Evolutionary conservation across 2,329 filamentous ascomycete genomes (phyloP), one percentile per base, ranked within the genome.

Genomic region (Zasmidium citrigriseum): DNA sequence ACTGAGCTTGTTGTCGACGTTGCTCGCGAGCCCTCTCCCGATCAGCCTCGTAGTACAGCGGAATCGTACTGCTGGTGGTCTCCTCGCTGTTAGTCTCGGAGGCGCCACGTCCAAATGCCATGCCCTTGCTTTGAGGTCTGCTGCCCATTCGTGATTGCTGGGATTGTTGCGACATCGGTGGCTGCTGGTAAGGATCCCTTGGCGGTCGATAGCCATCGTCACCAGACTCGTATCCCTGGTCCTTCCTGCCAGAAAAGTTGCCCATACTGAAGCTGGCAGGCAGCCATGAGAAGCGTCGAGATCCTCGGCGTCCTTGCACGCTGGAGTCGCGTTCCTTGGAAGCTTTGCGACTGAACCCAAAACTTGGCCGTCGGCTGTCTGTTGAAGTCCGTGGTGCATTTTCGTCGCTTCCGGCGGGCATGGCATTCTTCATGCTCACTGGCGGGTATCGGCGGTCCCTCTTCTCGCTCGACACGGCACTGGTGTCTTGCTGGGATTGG

Each of bases 391-490:
- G 71, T 22, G 77, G 73, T 47, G 77, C 78, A 69, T 80, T 75
- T 82, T 86, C 75, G 41, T 86, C 84, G 24, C 63, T 60, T 27
- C 58, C 60, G 29, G 80, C 81, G 4, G 85, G 79, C 74, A 89
- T 85, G 1, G 86, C 80, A 62, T 89, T 88, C 61, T 89, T 85
- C 91, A 97, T 96, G 78, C 92, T 96, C 49, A 93, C 89, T 3
- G 93, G 93, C 56, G 93, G 93, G 70, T 97, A 96, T 63, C 84
- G 88, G 72, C 86, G 87, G 54, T 83, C 78, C 62, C 87, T 87
- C 72, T 90, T 86, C 63, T 81, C 77, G 57, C 75, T 66, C 14
- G 69, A 57, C 82, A 83, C 9, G 77, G 69, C 59, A 82, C 78
- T 73, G 20, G 46, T 65, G 45, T 62, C 60, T 55, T 64, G 75